Evolutionary conservation across 306 rosid species (phyloP), one percentile per base, ranked within the genome.

Genomic region (Quercus parvula): DNA sequence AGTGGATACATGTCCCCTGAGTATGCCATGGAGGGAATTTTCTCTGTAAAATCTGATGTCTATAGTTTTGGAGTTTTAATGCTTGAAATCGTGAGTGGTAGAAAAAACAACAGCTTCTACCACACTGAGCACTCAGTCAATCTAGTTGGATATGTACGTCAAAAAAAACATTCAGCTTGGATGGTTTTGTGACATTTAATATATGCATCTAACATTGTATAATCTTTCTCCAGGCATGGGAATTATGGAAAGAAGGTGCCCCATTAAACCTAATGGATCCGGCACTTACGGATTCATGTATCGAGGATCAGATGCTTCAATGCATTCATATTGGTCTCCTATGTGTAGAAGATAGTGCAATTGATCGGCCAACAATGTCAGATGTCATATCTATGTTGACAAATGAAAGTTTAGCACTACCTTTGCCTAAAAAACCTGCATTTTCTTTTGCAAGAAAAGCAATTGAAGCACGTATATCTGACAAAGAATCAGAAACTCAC

Each of bases 1-100:
- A 49, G 54, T 12, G 54, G 54, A 49, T 49, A 76, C 54, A 49
- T 49, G 54, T 49, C 54, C 1, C 54, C 54, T 12, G 54, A 49
- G 66, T 69, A 81, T 76, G 84, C 66, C 18, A 81, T 81, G 72
- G 51, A 49, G 35, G 80, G 88, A 31, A 55, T 74, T 78, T 75
- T 84, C 54, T 84, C 87, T 0, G 2, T 57, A 33, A 84, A 84
- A 70, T 77, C 75, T 0, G 78, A 81, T 4, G 68, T 74, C 17
- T 81, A 68, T 56, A 15, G 72, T 31, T 84, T 77, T 75, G 78
- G 83, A 11, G 80, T 84, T 25, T 24, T 84, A 14, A 13, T 77
- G 41, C 77, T 84, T 41, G 87, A 80, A 75, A 75, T 71, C 25
- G 18, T 77, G 3, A 73, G 79, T n/a, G 82, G 84, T 1, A 67